These are phyloP conservation scores for Aspergillus tubingensis DNA, from an alignment of 2,329 filamentous ascomycete genomes.

Conservation along the genomic window DNA sequence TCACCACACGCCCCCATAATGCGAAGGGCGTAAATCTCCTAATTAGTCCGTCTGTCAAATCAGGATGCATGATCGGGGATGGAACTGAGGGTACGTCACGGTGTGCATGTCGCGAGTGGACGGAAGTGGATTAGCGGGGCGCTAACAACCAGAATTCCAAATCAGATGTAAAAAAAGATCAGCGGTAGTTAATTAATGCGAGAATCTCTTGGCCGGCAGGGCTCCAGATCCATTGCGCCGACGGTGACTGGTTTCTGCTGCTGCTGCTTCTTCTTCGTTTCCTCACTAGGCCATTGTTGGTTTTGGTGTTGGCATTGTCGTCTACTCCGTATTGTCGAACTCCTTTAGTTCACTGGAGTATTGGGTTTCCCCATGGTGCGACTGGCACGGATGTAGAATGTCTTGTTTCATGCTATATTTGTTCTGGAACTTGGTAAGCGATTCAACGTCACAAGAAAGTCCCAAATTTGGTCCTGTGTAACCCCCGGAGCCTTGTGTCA, in stretches of 20 bases:
- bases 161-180: conserved; percentile 16
- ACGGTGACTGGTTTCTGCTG: neutral
- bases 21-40: neutral
- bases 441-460: neutral
- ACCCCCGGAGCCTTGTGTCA: neutral
- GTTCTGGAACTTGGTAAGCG: neutral
- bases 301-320: neutral
- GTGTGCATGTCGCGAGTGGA: conserved; percentile 1
- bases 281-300: neutral
- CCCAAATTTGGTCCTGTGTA: neutral
- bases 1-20: neutral
- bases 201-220: conserved; percentile 1
- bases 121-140: neutral
- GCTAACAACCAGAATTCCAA: conserved; percentile 23
- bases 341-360: neutral
- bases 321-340: neutral
- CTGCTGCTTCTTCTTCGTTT: neutral
- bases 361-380: neutral
- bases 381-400: neutral
- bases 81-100: conserved; percentile 16
- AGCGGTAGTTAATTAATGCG: conserved; percentile 1
- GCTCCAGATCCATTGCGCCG: neutral
- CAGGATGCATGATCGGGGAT: conserved; percentile 14
- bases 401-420: conserved; percentile 1
- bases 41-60: conserved; percentile 1